Conservation (phyloP, 306 rosid genomes). For the Trifolium fragiferum region DNA sequence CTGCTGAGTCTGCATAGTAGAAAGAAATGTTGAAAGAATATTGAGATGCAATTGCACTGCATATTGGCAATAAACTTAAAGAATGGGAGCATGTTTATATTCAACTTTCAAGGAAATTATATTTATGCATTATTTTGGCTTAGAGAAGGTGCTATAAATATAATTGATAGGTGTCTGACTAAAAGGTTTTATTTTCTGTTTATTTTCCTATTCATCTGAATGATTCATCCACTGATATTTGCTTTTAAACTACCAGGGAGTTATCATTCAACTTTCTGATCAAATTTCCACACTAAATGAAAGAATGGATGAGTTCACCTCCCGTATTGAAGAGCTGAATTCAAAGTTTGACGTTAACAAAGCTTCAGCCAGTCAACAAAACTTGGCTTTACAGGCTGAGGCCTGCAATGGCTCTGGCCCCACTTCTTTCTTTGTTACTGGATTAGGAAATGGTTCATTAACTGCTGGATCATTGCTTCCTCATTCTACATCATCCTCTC, state of each 20-base stretch:
- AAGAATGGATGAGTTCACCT: conserved; percentile 96
- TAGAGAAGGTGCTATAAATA: conserved; percentile 29
- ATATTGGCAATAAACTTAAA: conserved; percentile 35
- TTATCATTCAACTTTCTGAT: conserved; percentile 90
- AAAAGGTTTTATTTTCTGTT: conserved; percentile 24
- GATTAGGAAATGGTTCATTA: conserved; percentile 80
- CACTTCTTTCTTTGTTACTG: conserved; percentile 68
- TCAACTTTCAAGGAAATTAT: conserved; percentile 13
- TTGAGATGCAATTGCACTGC: conserved; percentile 22
- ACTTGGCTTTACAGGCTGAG: conserved; percentile 78
- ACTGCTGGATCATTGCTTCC: conserved; percentile 80
- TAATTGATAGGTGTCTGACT: conserved; percentile 12
- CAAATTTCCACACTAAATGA: conserved; percentile 93
- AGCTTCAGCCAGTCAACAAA: conserved; percentile 83
- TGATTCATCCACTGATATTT: conserved; percentile 40
- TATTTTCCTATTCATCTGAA: conserved; percentile 5
- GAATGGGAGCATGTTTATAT: conserved; percentile 12
- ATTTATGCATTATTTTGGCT: conserved; percentile 16
- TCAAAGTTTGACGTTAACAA: conserved; percentile 60
- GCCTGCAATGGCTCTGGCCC: conserved; percentile 83
- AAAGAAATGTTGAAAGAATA: conserved; percentile 33
- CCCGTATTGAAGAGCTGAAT: conserved; percentile 90
- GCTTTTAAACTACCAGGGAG: conserved; percentile 64
- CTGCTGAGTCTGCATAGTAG: conserved; percentile 17
- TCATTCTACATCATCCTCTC: conserved; percentile 80